These are phyloP conservation scores for Stephanodiscus triporus DNA, from an alignment of 108 stramenopile species.

Conservation along the genomic window DNA sequence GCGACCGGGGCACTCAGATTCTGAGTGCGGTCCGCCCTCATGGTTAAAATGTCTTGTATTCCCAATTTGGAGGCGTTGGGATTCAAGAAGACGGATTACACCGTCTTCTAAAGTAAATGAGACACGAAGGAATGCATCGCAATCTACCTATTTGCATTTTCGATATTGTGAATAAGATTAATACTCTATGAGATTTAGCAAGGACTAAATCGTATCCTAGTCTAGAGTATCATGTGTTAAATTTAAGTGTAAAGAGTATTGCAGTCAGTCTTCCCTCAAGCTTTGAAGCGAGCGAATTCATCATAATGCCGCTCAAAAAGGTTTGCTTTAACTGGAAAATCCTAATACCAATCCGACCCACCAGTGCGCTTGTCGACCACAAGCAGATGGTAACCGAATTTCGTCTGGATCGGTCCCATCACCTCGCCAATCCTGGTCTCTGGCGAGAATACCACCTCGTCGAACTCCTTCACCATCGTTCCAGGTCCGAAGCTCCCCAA, in stretches of 20 bases:
- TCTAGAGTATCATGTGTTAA: no score
- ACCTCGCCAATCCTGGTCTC: slow-evolving; percentile 60
- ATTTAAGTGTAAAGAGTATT: background rate
- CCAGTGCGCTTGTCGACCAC: slow-evolving; percentile 82
- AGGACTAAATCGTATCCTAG: no score
- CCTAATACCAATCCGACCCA: slow-evolving; percentile 37
- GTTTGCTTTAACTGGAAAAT: background rate
- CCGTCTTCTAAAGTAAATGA: slow-evolving; percentile 76
- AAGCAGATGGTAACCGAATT: slow-evolving; percentile 82
- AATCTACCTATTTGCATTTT: no score
- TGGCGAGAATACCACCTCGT: slow-evolving; percentile 72
- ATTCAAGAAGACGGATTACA: slow-evolving; percentile 80
- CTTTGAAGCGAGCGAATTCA: background rate
- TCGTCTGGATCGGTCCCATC: slow-evolving; percentile 63
- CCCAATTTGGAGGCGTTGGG: slow-evolving; percentile 92
- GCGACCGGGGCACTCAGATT: slow-evolving; percentile 69
- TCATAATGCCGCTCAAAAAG: background rate
- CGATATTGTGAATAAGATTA: no score
- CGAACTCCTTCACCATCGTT: slow-evolving; percentile 83
- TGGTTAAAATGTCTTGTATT: slow-evolving; percentile 97
- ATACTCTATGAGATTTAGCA: no score
- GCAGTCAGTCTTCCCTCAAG: background rate
- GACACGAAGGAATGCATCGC: no score
- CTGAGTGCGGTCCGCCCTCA: slow-evolving; percentile 99
- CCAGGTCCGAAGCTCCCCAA: slow-evolving; percentile 78